Percentiles rank a stretch among this genome's conserved stretches.
These are phyloP conservation scores for Calonectria hawksworthii DNA, from an alignment of 2,329 filamentous ascomycete genomes.

Conservation along the genomic window DNA sequence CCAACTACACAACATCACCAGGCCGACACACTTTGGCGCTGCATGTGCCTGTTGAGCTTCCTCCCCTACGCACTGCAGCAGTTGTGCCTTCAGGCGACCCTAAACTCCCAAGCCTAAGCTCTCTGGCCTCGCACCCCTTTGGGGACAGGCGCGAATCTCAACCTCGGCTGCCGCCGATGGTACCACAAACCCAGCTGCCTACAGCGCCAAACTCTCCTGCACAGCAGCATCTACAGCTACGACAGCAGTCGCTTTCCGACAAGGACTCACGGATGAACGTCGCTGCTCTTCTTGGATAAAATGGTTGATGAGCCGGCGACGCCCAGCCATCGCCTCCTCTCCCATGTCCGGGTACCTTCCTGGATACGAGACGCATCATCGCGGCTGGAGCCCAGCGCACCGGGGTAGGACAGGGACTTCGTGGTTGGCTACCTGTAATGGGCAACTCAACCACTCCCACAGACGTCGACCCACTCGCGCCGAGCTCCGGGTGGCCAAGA, in stretches of 20 bases:
- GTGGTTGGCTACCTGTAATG: neutral
- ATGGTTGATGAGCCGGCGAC: neutral
- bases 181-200: constrained; percentile 40
- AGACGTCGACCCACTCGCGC: neutral
- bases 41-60: constrained; percentile 59
- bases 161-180: constrained; percentile 32
- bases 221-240: constrained; percentile 34
- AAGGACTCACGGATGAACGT: constrained; percentile 45
- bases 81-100: constrained; percentile 24
- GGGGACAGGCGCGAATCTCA: constrained; percentile 24
- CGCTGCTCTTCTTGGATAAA: constrained; percentile 39
- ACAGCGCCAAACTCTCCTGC: constrained; percentile 48
- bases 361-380: neutral
- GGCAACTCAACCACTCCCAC: neutral
- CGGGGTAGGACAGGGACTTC: neutral
- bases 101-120: constrained; percentile 49
- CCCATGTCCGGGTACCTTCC: neutral
- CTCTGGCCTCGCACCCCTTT: constrained; percentile 29
- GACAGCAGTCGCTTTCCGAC: constrained; percentile 18
- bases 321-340: neutral
- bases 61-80: constrained; percentile 47
- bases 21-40: constrained; percentile 50
- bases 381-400: neutral
- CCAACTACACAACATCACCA: constrained; percentile 74
- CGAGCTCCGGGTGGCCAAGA: neutral